These are phyloP conservation scores for Carallia brachiata DNA, from an alignment of 345 rosid genomes.

Conservation along the genomic window DNA sequence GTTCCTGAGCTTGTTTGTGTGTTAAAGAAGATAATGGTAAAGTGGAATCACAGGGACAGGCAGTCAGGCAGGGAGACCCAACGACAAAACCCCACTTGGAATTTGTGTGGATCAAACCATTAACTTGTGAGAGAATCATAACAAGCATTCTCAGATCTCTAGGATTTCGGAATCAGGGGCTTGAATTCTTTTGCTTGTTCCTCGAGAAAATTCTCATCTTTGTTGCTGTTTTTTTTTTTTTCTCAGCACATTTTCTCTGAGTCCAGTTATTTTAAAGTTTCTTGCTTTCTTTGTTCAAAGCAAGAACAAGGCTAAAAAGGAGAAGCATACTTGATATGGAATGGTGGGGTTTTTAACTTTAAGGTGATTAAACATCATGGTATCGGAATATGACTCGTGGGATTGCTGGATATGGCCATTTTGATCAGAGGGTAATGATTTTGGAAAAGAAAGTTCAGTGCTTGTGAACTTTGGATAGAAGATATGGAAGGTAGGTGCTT, in stretches of 20 bases:
- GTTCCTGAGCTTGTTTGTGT: background rate
- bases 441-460: conserved; percentile 6
- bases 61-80: conserved; percentile 17
- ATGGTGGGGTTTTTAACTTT: conserved; percentile 26
- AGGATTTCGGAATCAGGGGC: conserved; percentile 70
- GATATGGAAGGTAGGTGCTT: conserved; percentile 42
- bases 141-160: conserved; percentile 72
- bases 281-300: conserved; percentile 3
- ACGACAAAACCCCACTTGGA: conserved; percentile 28
- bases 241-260: conserved; percentile 30
- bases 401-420: conserved; percentile 26
- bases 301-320: conserved; percentile 5
- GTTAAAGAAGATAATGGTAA: conserved; percentile 28
- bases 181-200: conserved; percentile 18
- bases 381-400: conserved; percentile 27
- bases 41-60: conserved; percentile 25
- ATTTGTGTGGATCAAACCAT: conserved; percentile 46
- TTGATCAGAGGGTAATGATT: conserved; percentile 21
- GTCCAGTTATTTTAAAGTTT: conserved; percentile 18
- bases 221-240: conserved; percentile 4
- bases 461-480: conserved; percentile 9
- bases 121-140: conserved; percentile 11
- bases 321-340: conserved; percentile 17
- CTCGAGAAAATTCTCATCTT: conserved; percentile 47
- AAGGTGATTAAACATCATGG: conserved; percentile 25